Conservation (phyloP, 1,139 yeast genomes). For the Pichia sp. region DNA sequence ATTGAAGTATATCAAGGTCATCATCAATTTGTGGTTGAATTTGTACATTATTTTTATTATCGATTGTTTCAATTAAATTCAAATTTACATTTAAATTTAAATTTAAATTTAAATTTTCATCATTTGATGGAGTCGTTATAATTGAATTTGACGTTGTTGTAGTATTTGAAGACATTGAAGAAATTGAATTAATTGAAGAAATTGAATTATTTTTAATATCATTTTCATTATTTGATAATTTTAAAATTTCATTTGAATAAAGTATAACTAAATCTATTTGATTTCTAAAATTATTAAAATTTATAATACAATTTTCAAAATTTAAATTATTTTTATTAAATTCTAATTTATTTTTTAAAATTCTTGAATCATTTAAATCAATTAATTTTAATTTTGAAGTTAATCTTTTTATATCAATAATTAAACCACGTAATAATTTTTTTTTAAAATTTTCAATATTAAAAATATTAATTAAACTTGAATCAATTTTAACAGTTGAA, state of each 20-base stretch:
- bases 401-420: constrained; percentile 14
- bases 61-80: background rate
- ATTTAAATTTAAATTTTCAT: too few relatives aligned
- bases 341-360: background rate
- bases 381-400: constrained; percentile 8
- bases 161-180: background rate
- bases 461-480: constrained; percentile 6
- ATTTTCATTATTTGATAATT: constrained; percentile 2
- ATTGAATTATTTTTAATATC: constrained; percentile 1
- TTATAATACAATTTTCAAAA: constrained; percentile 2
- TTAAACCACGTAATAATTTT: constrained; percentile 14
- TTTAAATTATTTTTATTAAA: constrained; percentile 6
- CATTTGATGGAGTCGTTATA: too few relatives aligned
- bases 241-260: constrained; percentile 17
- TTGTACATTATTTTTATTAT: background rate
- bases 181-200: background rate
- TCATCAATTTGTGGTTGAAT: constrained; percentile 1
- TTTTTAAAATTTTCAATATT: constrained; percentile 9
- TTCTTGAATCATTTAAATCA: background rate
- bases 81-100: background rate
- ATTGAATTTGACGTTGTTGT: too few relatives aligned
- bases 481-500: constrained; percentile 13
- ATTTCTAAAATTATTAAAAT: constrained; percentile 12
- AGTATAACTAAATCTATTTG: constrained; percentile 15
- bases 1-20: constrained; percentile 3